Base-by-base conservation (phyloP, 805 yeast genomes). In the Kodamaea lidongshanica region DNA sequence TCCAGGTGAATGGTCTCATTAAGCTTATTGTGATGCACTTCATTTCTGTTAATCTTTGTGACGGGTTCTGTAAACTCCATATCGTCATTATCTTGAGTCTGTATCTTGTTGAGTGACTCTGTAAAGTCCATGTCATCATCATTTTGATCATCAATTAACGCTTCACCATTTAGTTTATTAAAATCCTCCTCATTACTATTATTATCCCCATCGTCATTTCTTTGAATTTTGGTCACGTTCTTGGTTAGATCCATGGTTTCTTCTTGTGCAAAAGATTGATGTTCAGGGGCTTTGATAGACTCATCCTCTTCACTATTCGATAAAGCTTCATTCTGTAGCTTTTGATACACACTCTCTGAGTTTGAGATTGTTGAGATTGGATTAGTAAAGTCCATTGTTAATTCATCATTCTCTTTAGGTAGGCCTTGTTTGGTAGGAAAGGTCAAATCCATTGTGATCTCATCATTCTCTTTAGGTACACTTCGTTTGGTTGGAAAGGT, bases 391-490 rank as follows among this genome's bases (percentile, higher is more conserved):
- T 18, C 20, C 20, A 18, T 18, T 8, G 20, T 18, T 10, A 18
- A 7, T 10, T 18, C 26, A 24, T 25, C 17, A 19, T 19, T 6
- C 23, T 11, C 23, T 20, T 20, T 13, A n/a, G 16, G 14, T 28
- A 19, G 9, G 10, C 27, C 6, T 6, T n/a, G 13, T 17, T n/a
- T n/a, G n/a, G 18, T 12, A 23, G 23, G 19, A 13, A 27, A 12
- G 17, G 34, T 39, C n/a, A 47, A 23, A 17, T 50, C 50, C 51
- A 50, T 46, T 5, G 43, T 40, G 8, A 37, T 30, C 27, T 35
- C 41, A 17, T 29, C 30, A 5, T 27, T 35, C 11, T 30, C 26
- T 7, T 21, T 15, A 4, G 26, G 13, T 28, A 19, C 7, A 8
- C 27, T 6, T 6, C 11, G 13, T 17, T n/a, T n/a, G n/a, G 18